phyloP scores from a whole-genome alignment of 768 basidiomycete species.

The Sarcodon aspratus region DNA sequence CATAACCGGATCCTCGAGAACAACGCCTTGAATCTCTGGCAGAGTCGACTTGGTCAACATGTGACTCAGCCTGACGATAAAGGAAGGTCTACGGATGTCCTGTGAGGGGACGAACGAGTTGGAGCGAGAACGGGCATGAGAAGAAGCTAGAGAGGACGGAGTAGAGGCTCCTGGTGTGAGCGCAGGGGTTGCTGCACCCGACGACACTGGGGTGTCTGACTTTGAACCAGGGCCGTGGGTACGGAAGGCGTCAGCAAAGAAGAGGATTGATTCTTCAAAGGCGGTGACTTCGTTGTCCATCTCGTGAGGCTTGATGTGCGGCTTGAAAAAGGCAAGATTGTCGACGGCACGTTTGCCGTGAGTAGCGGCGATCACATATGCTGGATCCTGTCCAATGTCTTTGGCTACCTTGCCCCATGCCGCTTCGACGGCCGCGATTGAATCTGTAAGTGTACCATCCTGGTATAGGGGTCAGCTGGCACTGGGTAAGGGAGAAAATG shows the following conservation, averaged over 20 bases:
- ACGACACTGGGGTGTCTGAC: constrained; percentile 11
- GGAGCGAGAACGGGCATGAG: constrained; percentile 26
- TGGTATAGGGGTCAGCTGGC: constrained; percentile 10
- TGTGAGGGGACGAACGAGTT: constrained; percentile 30
- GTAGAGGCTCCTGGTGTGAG: constrained; percentile 31
- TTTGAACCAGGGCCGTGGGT: constrained; percentile 28
- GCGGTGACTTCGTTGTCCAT: constrained; percentile 46
- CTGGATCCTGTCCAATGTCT: constrained; percentile 58
- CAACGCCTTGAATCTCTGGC: constrained; percentile 25
- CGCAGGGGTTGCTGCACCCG: constrained; percentile 16
- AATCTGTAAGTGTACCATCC: constrained; percentile 68
- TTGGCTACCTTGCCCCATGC: constrained; percentile 66
- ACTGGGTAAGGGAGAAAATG: no score
- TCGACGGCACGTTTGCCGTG: constrained; percentile 72
- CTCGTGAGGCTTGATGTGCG: constrained; percentile 37
- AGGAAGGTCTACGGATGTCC: no score
- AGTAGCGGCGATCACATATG: constrained; percentile 60
- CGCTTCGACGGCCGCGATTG: constrained; percentile 62
- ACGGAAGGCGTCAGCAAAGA: constrained; percentile 49
- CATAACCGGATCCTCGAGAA: constrained; percentile 20
- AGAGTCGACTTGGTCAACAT: constrained; percentile 37
- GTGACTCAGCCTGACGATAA: constrained; percentile 18
- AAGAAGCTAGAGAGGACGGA: no score
- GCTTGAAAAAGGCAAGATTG: constrained; percentile 55
- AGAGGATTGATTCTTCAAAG: constrained; percentile 58